A percentile compares a stretch with the other conserved stretches of the same genome.
Conservation (phyloP, 2,329 filamentous ascomycete species). For the Claviceps sp. region DNA sequence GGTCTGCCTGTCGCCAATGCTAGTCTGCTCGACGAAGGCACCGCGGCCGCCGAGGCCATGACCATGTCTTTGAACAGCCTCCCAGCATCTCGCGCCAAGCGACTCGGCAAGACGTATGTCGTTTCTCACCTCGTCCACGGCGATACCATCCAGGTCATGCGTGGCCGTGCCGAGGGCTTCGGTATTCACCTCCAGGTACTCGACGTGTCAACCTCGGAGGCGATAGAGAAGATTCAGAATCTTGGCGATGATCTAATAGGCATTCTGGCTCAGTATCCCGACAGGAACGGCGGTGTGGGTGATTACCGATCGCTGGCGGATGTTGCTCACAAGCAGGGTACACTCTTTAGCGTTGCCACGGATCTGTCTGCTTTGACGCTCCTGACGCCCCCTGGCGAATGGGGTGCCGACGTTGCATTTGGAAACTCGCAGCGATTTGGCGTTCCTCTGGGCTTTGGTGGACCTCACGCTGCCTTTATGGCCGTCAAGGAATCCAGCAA, state of each 20-base stretch:
- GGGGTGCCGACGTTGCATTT: constrained; percentile 89
- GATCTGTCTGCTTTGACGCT: constrained; percentile 80
- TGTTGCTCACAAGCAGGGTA: constrained; percentile 62
- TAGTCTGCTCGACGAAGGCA: constrained; percentile 80
- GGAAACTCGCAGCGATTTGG: constrained; percentile 86
- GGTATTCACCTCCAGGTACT: constrained; percentile 64
- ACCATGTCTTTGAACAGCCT: constrained; percentile 75
- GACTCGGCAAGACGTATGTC: constrained; percentile 65
- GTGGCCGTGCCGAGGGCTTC: constrained; percentile 81
- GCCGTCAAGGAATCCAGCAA: constrained; percentile 84
- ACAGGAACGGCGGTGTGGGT: constrained; percentile 68
- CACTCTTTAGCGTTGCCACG: constrained; percentile 75
- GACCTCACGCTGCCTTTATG: constrained; percentile 95
- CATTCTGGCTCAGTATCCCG: constrained; percentile 88
- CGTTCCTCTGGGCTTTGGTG: constrained; percentile 82
- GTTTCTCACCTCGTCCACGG: constrained; percentile 74
- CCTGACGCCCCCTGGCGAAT: constrained; percentile 81
- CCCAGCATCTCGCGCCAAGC: constrained; percentile 57
- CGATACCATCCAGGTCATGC: constrained; percentile 73
- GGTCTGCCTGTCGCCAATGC: constrained; percentile 81
- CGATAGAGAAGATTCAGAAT: constrained; percentile 51
- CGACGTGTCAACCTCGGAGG: constrained; percentile 53
- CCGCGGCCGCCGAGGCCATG: constrained; percentile 91
- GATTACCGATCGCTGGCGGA: constrained; percentile 66
- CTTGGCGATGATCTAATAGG: constrained; percentile 74